A percentile compares a stretch with the other conserved stretches of the same genome.
Conservation (phyloP, 2,329 filamentous ascomycete genomes). For the Sporothrix curviconia region DNA sequence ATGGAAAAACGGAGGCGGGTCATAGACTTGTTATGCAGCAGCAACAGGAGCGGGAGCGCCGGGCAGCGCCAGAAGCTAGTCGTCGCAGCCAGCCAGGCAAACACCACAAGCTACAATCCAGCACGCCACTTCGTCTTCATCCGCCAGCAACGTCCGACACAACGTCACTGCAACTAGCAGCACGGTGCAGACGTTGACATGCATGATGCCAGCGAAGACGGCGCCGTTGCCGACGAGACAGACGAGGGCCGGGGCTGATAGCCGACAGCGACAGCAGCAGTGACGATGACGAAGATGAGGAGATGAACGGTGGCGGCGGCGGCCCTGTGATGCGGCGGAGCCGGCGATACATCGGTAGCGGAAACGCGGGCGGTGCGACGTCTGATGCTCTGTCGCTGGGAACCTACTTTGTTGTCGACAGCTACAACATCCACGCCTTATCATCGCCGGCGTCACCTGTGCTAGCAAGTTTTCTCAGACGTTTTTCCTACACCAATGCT, state of each 20-base stretch:
- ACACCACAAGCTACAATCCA: too few species aligned
- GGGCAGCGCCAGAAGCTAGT: slow-evolving; percentile 18
- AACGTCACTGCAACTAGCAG: too few species aligned
- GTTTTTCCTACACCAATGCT: slow-evolving; percentile 99
- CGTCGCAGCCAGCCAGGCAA: too few species aligned
- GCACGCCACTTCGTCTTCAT: not conserved
- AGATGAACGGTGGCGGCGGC: slow-evolving; percentile 1
- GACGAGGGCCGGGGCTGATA: slow-evolving; percentile 47
- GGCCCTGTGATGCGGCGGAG: not conserved
- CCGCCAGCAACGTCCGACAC: not conserved
- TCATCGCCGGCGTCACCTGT: slow-evolving; percentile 95
- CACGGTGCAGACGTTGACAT: not conserved
- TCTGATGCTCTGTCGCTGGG: slow-evolving; percentile 26
- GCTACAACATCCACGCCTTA: slow-evolving; percentile 96
- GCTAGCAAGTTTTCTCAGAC: slow-evolving; percentile 99
- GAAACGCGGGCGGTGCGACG: too few species aligned
- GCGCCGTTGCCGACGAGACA: slow-evolving; percentile 34
- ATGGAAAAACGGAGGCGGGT: too few species aligned
- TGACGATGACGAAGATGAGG: slow-evolving; percentile 16
- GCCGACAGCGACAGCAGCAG: slow-evolving; percentile 35
- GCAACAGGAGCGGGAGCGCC: slow-evolving; percentile 44
- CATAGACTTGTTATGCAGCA: slow-evolving; percentile 72
- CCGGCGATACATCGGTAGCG: too few species aligned
- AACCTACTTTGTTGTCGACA: slow-evolving; percentile 86
- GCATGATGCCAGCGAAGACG: slow-evolving; percentile 25